Evolutionary conservation across 768 basidiomycete species (phyloP).

Genomic region (Leccinum obscurum): DNA sequence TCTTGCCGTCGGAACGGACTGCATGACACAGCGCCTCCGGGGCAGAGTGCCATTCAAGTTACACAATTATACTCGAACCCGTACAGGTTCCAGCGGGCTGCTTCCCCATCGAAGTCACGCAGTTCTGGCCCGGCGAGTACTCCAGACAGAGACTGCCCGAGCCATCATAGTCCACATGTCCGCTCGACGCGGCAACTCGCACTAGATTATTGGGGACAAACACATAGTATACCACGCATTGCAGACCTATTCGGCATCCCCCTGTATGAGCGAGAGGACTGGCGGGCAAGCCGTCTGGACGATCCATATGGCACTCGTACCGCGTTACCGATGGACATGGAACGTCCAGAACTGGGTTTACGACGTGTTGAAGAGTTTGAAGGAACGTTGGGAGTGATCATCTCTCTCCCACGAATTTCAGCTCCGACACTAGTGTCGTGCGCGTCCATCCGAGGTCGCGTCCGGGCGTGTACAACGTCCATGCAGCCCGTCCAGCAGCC

Average conservation of each 20-base stretch:
- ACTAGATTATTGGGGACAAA: constrained; percentile 13
- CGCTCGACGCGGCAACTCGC: constrained; percentile 22
- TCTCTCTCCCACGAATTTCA: constrained; percentile 26
- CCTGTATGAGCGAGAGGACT: constrained; percentile 13
- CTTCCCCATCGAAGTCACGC: constrained; percentile 28
- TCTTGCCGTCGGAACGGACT: neutral
- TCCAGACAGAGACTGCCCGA: constrained; percentile 15
- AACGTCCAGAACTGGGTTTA: constrained; percentile 32
- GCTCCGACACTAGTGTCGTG: constrained; percentile 32
- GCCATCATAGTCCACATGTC: constrained; percentile 27
- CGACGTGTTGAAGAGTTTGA: constrained; percentile 22
- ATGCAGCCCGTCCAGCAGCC: constrained; percentile 43
- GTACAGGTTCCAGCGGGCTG: constrained; percentile 18
- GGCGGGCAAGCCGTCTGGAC: constrained; percentile 27
- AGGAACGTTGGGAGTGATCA: neutral
- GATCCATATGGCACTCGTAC: constrained; percentile 19
- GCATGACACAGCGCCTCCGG: no score
- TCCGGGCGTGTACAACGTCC: constrained; percentile 23
- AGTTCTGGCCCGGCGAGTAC: constrained; percentile 32
- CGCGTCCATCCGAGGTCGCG: constrained; percentile 32
- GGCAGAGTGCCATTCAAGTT: neutral
- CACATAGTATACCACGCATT: no score
- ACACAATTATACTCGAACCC: constrained; percentile 13
- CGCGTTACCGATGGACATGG: constrained; percentile 19
- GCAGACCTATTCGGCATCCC: neutral